These are phyloP conservation scores for Paracoccidioides brasiliensis DNA, from an alignment of 2,329 filamentous ascomycete species.

Conservation along the genomic window DNA sequence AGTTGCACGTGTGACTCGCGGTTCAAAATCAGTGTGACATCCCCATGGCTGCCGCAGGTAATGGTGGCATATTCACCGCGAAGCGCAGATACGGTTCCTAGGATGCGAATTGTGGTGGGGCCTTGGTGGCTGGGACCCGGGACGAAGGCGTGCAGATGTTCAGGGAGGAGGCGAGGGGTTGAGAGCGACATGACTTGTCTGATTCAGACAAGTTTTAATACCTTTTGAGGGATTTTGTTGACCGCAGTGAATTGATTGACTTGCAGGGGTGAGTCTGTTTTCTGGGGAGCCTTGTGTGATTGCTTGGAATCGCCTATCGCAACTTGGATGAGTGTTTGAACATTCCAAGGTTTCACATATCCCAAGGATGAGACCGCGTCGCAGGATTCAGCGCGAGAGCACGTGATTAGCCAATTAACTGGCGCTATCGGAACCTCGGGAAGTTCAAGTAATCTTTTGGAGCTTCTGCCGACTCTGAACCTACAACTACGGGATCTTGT, in stretches of 20 bases:
- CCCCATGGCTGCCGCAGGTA: slow-evolving; percentile 56
- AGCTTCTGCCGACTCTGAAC: too few relatives aligned
- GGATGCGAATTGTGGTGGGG: slow-evolving; percentile 61
- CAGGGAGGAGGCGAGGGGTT: slow-evolving; percentile 70
- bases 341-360: too few relatives aligned
- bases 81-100: slow-evolving; percentile 73
- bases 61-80: slow-evolving; percentile 68
- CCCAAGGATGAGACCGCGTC: not conserved
- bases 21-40: slow-evolving; percentile 61
- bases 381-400: not conserved
- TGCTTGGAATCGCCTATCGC: too few relatives aligned
- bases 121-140: slow-evolving; percentile 25
- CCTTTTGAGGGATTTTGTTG: not conserved
- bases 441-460: too few relatives aligned
- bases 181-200: slow-evolving; percentile 49
- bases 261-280: too few relatives aligned
- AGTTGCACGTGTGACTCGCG: slow-evolving; percentile 37
- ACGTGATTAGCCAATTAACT: not conserved
- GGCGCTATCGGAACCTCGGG: too few relatives aligned
- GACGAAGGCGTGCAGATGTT: slow-evolving; percentile 58
- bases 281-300: too few relatives aligned
- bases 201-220: not conserved
- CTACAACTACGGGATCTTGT: not conserved
- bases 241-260: too few relatives aligned
- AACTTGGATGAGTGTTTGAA: too few relatives aligned